phyloP scores from a whole-genome alignment of 176 grass and related monocot species.

The Lolium rigidum region DNA sequence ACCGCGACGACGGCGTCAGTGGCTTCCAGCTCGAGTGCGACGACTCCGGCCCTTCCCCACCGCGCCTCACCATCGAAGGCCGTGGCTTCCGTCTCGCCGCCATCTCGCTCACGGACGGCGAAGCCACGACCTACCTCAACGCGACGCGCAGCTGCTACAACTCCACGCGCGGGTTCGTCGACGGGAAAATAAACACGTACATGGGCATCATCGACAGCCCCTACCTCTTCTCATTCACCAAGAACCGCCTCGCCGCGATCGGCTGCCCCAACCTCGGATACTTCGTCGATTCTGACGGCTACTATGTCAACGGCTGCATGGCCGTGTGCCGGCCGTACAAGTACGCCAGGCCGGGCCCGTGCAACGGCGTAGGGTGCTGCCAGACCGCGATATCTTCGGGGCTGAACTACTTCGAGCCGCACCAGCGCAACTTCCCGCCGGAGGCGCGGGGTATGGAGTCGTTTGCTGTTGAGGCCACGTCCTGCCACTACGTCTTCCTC shows the following conservation, averaged over 20 bases:
- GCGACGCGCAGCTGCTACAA: too few species aligned
- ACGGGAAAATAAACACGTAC: rapidly evolving
- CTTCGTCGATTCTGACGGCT: background rate
- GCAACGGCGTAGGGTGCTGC: too few species aligned
- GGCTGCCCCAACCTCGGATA: constrained; percentile 54
- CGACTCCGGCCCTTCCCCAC: too few species aligned
- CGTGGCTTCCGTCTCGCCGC: background rate
- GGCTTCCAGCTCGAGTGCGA: constrained; percentile 23
- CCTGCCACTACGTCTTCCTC: too few species aligned
- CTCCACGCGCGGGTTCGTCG: background rate
- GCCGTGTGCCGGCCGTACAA: constrained; percentile 43
- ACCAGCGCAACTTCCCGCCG: too few species aligned
- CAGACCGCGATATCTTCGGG: too few species aligned
- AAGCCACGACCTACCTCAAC: constrained; percentile 16
- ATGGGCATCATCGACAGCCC: background rate
- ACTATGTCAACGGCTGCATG: constrained; percentile 50
- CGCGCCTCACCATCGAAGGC: too few species aligned
- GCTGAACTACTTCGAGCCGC: too few species aligned
- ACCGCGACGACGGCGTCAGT: background rate
- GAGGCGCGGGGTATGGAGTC: too few species aligned
- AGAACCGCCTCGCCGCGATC: constrained; percentile 36
- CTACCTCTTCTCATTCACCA: constrained; percentile 29
- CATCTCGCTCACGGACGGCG: constrained; percentile 21
- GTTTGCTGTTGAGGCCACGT: too few species aligned
- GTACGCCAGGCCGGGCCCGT: too few species aligned